Conservation (phyloP, 768 basidiomycete genomes). For the Hydnomerulius pinastri region DNA sequence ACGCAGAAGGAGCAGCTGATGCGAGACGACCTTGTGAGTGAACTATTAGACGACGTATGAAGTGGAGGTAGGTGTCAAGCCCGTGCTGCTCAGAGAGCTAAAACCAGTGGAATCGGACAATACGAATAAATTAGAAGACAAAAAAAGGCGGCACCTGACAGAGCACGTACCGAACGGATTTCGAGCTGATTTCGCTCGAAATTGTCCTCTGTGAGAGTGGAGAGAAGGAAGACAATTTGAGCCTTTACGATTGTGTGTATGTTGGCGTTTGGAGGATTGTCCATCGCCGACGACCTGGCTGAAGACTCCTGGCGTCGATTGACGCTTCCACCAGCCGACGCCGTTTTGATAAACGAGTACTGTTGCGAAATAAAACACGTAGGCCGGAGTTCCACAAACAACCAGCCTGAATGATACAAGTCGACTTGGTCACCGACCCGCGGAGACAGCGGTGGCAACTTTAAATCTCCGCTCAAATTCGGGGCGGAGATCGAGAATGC, state of each 20-base stretch:
- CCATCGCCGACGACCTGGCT: conserved; percentile 81
- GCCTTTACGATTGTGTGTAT: conserved; percentile 94
- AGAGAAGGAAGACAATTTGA: conserved; percentile 96
- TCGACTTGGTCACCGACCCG: conserved; percentile 19
- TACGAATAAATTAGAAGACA: conserved; percentile 11
- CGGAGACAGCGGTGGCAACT: conserved; percentile 4
- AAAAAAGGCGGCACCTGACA: conserved; percentile 15
- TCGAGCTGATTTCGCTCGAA: conserved; percentile 93
- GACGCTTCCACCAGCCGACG: conserved; percentile 66
- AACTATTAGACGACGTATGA: conserved; percentile 92
- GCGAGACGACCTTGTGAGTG: conserved; percentile 77
- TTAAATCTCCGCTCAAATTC: conserved; percentile 22
- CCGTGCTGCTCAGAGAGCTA: conserved; percentile 98
- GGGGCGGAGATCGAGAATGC: not conserved
- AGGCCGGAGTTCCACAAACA: conserved; percentile 32
- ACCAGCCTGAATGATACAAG: conserved; percentile 32
- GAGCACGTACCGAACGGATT: conserved; percentile 82
- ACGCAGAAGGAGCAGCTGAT: conserved; percentile 58
- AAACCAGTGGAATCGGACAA: conserved; percentile 15
- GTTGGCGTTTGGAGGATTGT: conserved; percentile 80
- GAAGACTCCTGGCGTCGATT: conserved; percentile 75
- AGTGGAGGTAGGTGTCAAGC: conserved; percentile 95
- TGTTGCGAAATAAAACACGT: conserved; percentile 36
- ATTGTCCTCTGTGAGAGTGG: conserved; percentile 95
- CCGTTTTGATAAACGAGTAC: conserved; percentile 51